Percentiles rank a stretch among this genome's conserved stretches.
phyloP scores from a whole-genome alignment of 345 rosid genomes.

The Acer saccharum region DNA sequence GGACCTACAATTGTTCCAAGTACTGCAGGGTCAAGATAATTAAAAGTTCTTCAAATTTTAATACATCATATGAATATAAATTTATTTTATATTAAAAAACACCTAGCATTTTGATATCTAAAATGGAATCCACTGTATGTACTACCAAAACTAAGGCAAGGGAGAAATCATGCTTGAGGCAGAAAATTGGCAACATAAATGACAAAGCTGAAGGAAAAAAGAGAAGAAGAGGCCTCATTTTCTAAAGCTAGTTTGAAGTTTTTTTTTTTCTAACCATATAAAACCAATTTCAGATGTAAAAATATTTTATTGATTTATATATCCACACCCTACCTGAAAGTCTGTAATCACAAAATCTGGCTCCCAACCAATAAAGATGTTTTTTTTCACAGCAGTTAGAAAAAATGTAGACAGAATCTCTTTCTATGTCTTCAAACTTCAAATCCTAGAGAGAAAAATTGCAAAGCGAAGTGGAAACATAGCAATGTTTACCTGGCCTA shows the following conservation, averaged over 20 bases:
- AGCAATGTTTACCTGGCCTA: slow-evolving; percentile 73
- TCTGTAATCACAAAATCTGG: background rate
- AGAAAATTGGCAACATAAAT: background rate
- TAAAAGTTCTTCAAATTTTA: background rate
- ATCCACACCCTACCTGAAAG: background rate
- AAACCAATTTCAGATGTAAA: background rate
- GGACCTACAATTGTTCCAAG: slow-evolving; percentile 61
- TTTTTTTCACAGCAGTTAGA: background rate
- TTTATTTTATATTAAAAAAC: background rate
- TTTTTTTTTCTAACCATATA: background rate
- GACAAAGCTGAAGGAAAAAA: background rate
- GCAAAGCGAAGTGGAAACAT: background rate
- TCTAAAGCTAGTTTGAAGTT: background rate
- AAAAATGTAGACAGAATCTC: background rate
- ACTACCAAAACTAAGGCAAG: background rate
- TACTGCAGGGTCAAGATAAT: slow-evolving; percentile 16
- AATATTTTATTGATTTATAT: background rate
- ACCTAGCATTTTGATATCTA: background rate
- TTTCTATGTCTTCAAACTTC: background rate
- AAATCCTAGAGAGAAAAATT: background rate
- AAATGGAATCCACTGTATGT: background rate
- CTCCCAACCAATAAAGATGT: background rate
- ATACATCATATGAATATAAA: background rate
- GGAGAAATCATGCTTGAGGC: background rate
- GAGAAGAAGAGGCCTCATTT: background rate